These are phyloP conservation scores for Cicer arietinum DNA, from an alignment of 306 rosid species.

Conservation along the genomic window DNA sequence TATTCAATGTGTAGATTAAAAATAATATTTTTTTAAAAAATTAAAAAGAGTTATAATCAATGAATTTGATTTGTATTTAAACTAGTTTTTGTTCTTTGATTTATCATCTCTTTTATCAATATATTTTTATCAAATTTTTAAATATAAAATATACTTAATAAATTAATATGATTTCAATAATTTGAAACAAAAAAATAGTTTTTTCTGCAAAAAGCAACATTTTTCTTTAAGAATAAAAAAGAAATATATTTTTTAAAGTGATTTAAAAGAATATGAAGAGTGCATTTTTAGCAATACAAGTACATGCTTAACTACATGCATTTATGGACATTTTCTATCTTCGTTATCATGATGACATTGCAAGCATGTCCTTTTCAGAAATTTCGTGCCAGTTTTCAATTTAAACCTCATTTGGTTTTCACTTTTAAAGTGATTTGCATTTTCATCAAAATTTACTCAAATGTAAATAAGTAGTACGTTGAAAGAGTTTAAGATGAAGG, in stretches of 20 bases:
- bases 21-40: too few relatives aligned
- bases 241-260: too few relatives aligned
- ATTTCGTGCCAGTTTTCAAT: neutral
- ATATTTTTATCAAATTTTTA: neutral
- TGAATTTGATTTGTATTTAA: neutral
- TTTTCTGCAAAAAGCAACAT: too few relatives aligned
- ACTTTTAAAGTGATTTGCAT: neutral
- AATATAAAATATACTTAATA: neutral
- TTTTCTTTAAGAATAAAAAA: too few relatives aligned
- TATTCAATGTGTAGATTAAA: neutral
- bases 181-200: too few relatives aligned
- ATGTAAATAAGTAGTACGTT: neutral
- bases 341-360: neutral
- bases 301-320: neutral
- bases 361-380: conserved; percentile 1
- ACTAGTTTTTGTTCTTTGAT: neutral
- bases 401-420: neutral
- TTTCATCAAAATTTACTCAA: neutral
- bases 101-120: neutral
- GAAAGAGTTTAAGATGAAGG: too few relatives aligned
- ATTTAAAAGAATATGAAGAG: neutral
- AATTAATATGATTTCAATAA: neutral
- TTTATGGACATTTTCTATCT: neutral
- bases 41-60: neutral
- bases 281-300: neutral